A percentile compares a stretch with the other conserved stretches of the same genome.
Evolutionary conservation across 768 basidiomycete species (phyloP).

Genomic region (Suillus tomentosus): DNA sequence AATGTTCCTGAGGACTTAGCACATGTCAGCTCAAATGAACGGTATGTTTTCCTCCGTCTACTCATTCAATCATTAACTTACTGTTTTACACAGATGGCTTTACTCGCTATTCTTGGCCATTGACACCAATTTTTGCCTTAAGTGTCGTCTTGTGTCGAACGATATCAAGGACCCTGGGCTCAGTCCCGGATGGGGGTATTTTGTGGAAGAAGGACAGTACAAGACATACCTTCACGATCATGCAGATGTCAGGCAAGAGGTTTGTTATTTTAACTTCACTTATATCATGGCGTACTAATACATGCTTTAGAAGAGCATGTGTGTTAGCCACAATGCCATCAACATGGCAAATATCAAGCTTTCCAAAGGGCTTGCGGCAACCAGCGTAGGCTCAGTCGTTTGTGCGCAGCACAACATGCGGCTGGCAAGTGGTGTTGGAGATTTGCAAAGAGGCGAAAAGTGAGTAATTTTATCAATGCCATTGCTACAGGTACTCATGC

Average conservation of each 20-base stretch:
- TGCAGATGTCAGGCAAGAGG: conserved; percentile 16
- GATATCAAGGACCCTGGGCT: conserved; percentile 23
- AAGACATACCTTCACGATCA: conserved; percentile 24
- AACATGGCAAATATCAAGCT: conserved; percentile 22
- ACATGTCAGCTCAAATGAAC: not conserved
- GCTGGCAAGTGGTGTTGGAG: conserved; percentile 24
- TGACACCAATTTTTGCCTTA: conserved; percentile 32
- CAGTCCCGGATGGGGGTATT: conserved; percentile 26
- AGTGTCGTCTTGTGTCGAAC: conserved; percentile 22
- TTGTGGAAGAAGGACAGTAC: conserved; percentile 31
- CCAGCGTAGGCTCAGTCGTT: conserved; percentile 29
- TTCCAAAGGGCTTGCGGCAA: conserved; percentile 25
- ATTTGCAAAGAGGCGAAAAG: conserved; percentile 28
- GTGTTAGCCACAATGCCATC: conserved; percentile 32
- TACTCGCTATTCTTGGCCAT: conserved; percentile 31
- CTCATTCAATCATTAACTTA: conserved; percentile 1
- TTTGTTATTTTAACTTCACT: conserved; percentile 18
- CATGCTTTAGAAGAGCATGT: conserved; percentile 30
- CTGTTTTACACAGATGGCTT: conserved; percentile 23
- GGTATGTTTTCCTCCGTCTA: not conserved
- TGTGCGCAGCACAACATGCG: conserved; percentile 36
- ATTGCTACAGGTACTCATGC: conserved; percentile 3
- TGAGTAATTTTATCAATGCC: conserved; percentile 8
- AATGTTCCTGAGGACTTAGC: conserved; percentile 30
- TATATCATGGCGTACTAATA: conserved; percentile 1